Percentiles rank a stretch among this genome's conserved stretches.
Conservation (phyloP, 257 asterid genomes). For the Salvia hispanica region DNA sequence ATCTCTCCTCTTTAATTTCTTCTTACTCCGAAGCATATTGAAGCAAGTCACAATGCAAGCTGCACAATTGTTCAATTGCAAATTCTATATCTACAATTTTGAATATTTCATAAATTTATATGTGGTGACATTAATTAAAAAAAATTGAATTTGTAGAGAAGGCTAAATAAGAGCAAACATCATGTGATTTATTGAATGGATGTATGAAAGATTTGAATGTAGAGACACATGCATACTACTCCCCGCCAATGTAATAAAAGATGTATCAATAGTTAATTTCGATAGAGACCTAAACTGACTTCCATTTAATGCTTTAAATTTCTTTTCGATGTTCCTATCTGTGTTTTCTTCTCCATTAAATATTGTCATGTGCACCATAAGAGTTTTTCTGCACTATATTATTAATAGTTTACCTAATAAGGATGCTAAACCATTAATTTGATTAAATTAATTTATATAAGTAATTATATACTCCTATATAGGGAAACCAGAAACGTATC, state of each 20-base stretch:
- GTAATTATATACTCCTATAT: no score
- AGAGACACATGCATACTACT: constrained; percentile 23
- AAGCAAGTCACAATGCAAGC: no score
- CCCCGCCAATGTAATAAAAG: constrained; percentile 46
- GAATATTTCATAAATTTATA: no score
- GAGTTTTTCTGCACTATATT: not conserved
- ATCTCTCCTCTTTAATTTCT: no score
- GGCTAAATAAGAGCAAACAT: constrained; percentile 41
- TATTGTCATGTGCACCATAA: constrained; percentile 30
- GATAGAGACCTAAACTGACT: constrained; percentile 22
- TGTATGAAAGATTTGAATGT: constrained; percentile 30
- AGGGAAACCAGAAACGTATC: no score
- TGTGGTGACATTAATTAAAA: no score
- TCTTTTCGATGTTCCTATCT: constrained; percentile 2
- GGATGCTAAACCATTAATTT: no score
- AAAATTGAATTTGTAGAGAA: constrained; percentile 1
- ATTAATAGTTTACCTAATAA: no score
- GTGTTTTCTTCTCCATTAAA: constrained; percentile 16
- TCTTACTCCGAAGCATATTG: no score
- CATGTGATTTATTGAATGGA: constrained; percentile 49
- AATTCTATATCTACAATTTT: no score
- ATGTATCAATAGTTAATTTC: constrained; percentile 19
- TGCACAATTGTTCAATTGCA: no score
- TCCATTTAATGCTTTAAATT: constrained; percentile 21
- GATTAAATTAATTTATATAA: no score